Evolutionary conservation across 768 basidiomycete genomes (phyloP), one percentile per base, ranked within the genome.

Genomic region (Pholiota conissans): DNA sequence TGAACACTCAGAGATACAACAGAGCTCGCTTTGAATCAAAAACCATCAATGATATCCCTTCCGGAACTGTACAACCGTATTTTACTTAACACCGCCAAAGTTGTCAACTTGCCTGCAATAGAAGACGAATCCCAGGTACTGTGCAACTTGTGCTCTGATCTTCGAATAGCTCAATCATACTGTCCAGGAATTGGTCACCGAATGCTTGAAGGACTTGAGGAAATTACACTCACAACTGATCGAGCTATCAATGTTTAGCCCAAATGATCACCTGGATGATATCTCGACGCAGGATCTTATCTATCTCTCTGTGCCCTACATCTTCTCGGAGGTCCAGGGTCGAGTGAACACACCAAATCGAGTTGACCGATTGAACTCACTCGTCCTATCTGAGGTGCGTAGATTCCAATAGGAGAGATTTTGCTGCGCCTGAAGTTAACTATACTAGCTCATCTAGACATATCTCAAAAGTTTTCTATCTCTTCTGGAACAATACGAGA

Each of bases 261-360:
- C 86, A 3, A 95, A 95, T 65, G 93, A 96, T 66, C 78, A 78
- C 0, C 74, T 94, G 16, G 89, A 93, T 45, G 93, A 96, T 69
- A 85, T 96, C 55, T 78, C 89, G 2, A 92, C 93, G 1, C 73
- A 78, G 30, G 85, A 94, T 73, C 73, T 95, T 32, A 73, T 87
- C 1, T 95, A 91, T 71, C 77, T 96, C 10, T 76, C 86, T 37
- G 84, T 91, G 3, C 87, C 90, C 0, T 94, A 81, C 65, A 79
- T 85, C 20, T 67, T 76, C 32, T 83, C 87, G 18, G 87, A 93
- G 61, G 78, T 89, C 26, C 79, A 85, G 64, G 80, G 83, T 45
- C 83, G 86, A 45, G 69, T 84, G 37, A 76, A 76, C 68, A 78
- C 87, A 0, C 77, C 73, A 2, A 84, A 86, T 37, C 78, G 77